Percentiles rank a stretch among this genome's conserved stretches.
Conservation (phyloP, 2,329 filamentous ascomycete genomes). For the Camillea tinctor region DNA sequence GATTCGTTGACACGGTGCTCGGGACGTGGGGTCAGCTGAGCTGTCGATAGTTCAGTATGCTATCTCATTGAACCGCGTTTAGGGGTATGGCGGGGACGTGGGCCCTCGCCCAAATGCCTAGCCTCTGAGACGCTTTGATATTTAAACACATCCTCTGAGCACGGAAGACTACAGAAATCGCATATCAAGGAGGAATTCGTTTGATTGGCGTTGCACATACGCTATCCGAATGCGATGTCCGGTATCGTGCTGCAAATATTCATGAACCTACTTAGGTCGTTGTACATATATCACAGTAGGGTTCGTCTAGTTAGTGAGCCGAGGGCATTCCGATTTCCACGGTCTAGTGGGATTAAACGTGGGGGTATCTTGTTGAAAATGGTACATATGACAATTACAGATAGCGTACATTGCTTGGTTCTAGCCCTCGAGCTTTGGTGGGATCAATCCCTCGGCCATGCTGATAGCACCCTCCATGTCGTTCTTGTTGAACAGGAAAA, state of each 20-base stretch:
- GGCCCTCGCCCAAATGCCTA: neutral
- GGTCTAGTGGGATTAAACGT: slow-evolving; percentile 18
- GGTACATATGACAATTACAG: slow-evolving; percentile 7
- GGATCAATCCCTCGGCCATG: slow-evolving; percentile 69
- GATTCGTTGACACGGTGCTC: neutral
- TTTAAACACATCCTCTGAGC: no score
- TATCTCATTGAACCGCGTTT: neutral
- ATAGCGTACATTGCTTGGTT: slow-evolving; percentile 6
- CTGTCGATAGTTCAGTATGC: neutral
- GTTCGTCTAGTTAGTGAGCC: no score
- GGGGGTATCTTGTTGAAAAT: slow-evolving; percentile 20
- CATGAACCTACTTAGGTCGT: no score
- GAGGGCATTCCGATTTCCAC: no score
- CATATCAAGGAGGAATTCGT: no score
- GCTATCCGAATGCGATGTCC: neutral
- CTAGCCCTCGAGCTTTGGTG: slow-evolving; percentile 53
- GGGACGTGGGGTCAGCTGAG: neutral
- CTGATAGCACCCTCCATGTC: slow-evolving; percentile 82
- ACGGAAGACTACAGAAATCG: no score
- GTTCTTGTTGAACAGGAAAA: slow-evolving; percentile 95
- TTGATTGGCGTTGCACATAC: no score
- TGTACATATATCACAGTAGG: no score
- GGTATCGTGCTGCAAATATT: no score
- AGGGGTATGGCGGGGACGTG: neutral
- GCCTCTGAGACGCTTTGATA: neutral